Base-by-base conservation (phyloP, 768 basidiomycete genomes). In the Hericium coralloides region DNA sequence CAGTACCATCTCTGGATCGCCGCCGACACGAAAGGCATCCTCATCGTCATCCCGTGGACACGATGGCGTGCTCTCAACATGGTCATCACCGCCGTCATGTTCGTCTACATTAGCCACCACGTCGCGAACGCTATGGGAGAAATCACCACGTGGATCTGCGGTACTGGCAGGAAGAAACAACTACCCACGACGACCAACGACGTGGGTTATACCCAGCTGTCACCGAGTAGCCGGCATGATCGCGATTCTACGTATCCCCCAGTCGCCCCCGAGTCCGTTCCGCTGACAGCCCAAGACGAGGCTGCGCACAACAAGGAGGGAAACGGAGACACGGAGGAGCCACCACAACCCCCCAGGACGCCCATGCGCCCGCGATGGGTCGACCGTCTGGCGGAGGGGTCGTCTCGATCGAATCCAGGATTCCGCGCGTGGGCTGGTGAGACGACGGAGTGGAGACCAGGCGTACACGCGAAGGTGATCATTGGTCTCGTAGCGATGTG, bases 1-100 rank as follows among this genome's bases (percentile, higher is more conserved):
- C 92, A 95, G 66, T 95, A 85, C 68, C 92, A 91, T 64, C 72
- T 90, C 47, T 93, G 89, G 89, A 75, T 93, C 37, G 92, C 88
- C 0, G 88, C 78, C 3, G 90, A 93, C 64, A 90, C 86, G 36
- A 88, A 88, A 68, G 87, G 89, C 17, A 76, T 95, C 57, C 76
- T 95, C 22, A 70, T 92, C 50, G 79, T 94, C 52, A 73, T 95
- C 47, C 91, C 91, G 0, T 87, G 89, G 14, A 82, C 81, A 1
- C 70, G 68, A 47, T 87, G 85, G 79, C 79, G 92, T 25, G 77
- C 82, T n/a, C 49, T 89, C 63, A 97, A 95, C 69, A 81, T 93
- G 59, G 66, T 89, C 26, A 63, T 94, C 49, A 87, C 90, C 15
- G 83, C 84, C 15, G 70, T 83, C 36, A 77, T 89, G 66, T 97